phyloP scores from a whole-genome alignment of 1,284 basidiomycete genomes.

The Leucoagaricus sp. region DNA sequence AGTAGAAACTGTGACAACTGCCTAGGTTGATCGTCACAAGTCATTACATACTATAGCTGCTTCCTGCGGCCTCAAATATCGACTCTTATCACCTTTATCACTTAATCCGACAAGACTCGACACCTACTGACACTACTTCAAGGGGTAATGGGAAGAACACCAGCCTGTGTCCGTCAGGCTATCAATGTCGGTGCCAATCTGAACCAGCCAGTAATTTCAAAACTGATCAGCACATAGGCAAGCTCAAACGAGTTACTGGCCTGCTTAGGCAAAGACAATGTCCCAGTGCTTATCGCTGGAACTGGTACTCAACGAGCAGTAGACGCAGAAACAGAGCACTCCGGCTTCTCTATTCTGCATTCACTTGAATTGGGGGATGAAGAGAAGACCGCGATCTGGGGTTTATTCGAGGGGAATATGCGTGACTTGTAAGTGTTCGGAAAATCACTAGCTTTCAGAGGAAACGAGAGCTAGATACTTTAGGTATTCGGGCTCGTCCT shows the following conservation, averaged over 20 bases:
- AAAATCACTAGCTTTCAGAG: background rate
- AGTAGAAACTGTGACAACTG: no score
- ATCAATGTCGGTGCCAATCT: background rate
- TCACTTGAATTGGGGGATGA: slow-evolving; percentile 9
- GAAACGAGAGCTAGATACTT: background rate
- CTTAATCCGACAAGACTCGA: no score
- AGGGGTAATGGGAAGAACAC: slow-evolving; percentile 4
- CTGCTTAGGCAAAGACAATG: slow-evolving; percentile 4
- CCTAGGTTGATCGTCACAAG: no score
- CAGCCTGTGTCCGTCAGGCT: slow-evolving; percentile 6
- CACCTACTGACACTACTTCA: no score
- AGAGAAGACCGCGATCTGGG: slow-evolving; percentile 11
- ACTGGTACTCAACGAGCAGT: background rate
- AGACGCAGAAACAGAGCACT: background rate
- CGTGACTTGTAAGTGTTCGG: slow-evolving; percentile 4
- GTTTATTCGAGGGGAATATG: slow-evolving; percentile 16
- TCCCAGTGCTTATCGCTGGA: background rate
- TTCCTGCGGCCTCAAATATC: no score
- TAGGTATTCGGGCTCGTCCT: slow-evolving; percentile 58
- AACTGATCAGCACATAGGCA: background rate
- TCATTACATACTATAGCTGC: background rate
- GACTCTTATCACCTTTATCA: no score
- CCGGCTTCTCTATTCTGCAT: background rate
- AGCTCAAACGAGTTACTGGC: slow-evolving; percentile 7
- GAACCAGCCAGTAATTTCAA: background rate